A percentile compares a stretch with the other conserved stretches of the same genome.
Evolutionary conservation across 495 filamentous ascomycete genomes (phyloP).

Genomic region (Neurospora discreta): DNA sequence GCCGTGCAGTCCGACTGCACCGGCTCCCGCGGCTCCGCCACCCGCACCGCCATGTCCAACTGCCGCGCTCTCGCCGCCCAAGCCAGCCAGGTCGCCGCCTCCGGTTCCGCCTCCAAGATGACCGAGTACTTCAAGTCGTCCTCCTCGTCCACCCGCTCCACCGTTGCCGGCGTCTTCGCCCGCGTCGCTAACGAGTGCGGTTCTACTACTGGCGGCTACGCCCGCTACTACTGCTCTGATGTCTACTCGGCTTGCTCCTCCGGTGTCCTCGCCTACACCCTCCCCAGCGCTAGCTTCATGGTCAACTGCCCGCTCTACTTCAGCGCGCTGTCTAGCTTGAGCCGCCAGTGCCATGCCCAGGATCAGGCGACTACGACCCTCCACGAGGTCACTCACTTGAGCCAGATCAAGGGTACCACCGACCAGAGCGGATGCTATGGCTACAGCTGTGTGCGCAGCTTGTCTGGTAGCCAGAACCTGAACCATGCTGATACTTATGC

Average conservation of each 20-base stretch:
- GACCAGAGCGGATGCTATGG: conserved; percentile 45
- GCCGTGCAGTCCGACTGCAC: conserved; percentile 38
- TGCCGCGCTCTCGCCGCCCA: conserved; percentile 37
- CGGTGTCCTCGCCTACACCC: conserved; percentile 46
- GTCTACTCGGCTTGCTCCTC: conserved; percentile 34
- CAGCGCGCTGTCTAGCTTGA: conserved; percentile 31
- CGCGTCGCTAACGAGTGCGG: conserved; percentile 42
- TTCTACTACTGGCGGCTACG: conserved; percentile 29
- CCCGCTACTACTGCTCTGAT: conserved; percentile 43
- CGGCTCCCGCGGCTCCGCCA: conserved; percentile 26
- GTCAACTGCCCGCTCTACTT: conserved; percentile 50
- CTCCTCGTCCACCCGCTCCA: conserved; percentile 26
- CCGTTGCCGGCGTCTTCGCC: conserved; percentile 40
- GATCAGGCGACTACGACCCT: conserved; percentile 50
- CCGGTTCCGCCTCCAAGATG: conserved; percentile 40
- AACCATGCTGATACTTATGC: conserved; percentile 54
- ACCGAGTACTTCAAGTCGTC: conserved; percentile 53
- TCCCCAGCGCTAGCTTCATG: conserved; percentile 40
- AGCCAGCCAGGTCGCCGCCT: conserved; percentile 40
- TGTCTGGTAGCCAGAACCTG: conserved; percentile 37
- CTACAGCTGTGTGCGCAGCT: conserved; percentile 34
- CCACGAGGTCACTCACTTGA: conserved; percentile 54
- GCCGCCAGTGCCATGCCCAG: conserved; percentile 42
- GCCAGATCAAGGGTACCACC: conserved; percentile 44
- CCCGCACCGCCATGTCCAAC: conserved; percentile 37